Evolutionary conservation across 2,329 filamentous ascomycete genomes (phyloP).

Genomic region (Pseudogymnoascus sp.): DNA sequence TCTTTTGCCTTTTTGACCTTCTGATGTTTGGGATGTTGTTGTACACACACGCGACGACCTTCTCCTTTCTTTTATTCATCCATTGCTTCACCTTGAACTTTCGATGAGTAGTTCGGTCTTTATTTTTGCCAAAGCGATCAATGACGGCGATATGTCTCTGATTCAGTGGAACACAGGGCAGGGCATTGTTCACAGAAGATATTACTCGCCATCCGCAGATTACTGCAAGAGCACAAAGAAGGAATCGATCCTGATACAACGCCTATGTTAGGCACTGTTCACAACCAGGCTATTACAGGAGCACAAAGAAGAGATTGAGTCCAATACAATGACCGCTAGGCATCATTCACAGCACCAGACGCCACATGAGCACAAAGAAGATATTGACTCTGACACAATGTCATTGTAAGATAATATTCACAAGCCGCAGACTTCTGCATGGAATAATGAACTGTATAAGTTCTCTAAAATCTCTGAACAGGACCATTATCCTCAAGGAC

Average conservation of each 20-base stretch:
- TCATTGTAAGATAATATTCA: background rate
- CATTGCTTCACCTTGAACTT: background rate
- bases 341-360: background rate
- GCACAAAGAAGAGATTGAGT: background rate
- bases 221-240: background rate
- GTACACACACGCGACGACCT: background rate
- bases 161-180: background rate
- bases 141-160: background rate
- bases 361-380: background rate
- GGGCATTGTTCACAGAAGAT: background rate
- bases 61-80: background rate
- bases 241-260: background rate
- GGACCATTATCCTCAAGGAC: background rate
- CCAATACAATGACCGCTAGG: background rate
- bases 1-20: background rate
- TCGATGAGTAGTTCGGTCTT: no score
- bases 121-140: background rate
- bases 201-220: background rate
- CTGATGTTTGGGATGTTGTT: background rate
- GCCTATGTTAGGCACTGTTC: background rate
- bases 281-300: no score
- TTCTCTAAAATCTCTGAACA: background rate
- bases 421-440: background rate
- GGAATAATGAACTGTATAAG: background rate
- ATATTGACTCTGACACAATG: background rate